Evolutionary conservation across 2,329 filamentous ascomycete genomes (phyloP).

Genomic region (Boeremia exigua): DNA sequence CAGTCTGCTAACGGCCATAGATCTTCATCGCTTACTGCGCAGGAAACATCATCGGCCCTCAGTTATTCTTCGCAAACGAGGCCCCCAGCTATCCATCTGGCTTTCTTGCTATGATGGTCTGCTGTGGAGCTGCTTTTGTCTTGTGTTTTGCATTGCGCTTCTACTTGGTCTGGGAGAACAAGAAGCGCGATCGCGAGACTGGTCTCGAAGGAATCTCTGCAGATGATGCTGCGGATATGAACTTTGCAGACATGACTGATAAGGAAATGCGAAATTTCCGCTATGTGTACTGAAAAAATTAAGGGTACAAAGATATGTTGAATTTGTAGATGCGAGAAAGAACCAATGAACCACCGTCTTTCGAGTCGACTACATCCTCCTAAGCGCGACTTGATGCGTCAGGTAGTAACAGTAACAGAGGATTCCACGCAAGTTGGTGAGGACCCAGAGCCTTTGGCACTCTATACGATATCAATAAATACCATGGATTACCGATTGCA

Average conservation of each 20-base stretch:
- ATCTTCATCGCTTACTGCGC: constrained; percentile 19
- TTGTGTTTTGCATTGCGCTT: constrained; percentile 17
- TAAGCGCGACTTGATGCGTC: no score
- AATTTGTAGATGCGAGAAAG: no score
- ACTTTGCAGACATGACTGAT: constrained; percentile 20
- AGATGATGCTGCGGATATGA: constrained; percentile 8
- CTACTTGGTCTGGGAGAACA: constrained; percentile 21
- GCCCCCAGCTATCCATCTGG: constrained; percentile 12
- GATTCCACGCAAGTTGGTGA: no score
- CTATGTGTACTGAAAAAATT: constrained; percentile 16
- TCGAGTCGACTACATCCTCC: no score
- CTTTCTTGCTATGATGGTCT: constrained; percentile 21
- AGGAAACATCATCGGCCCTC: constrained; percentile 17
- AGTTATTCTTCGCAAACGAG: constrained; percentile 12
- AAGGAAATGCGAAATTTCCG: constrained; percentile 20
- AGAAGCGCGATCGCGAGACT: constrained; percentile 13
- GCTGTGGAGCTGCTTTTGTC: constrained; percentile 14
- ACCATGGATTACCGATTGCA: no score
- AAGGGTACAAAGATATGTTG: no score
- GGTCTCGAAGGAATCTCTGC: constrained; percentile 3
- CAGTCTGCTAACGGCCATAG: neutral
- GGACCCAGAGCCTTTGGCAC: no score
- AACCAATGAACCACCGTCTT: no score
- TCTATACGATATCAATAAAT: no score
- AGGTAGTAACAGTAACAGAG: no score